These are phyloP conservation scores for Cornus controversa DNA, from an alignment of 148 eudicot species.

Conservation along the genomic window DNA sequence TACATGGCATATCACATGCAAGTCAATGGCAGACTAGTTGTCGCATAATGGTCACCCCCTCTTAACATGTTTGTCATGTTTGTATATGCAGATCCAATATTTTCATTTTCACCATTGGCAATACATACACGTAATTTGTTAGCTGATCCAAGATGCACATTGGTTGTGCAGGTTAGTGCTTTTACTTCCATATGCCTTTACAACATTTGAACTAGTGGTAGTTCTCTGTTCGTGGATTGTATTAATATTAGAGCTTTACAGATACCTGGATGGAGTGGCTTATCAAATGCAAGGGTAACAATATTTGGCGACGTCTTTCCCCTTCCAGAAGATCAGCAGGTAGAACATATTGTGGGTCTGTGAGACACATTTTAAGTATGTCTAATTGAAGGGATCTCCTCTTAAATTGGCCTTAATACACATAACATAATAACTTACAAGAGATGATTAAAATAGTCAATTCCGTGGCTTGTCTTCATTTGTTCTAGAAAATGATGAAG, in stretches of 20 bases:
- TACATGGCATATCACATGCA: not conserved
- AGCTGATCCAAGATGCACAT: conserved; percentile 91
- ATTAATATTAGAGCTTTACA: conserved; percentile 45
- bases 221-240: conserved; percentile 28
- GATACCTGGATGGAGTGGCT: conserved; percentile 99
- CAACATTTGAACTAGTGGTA: not conserved
- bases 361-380: not conserved
- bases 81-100: conserved; percentile 79
- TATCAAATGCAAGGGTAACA: conserved; percentile 97
- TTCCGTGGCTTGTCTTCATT: not conserved
- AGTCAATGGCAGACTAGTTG: not conserved
- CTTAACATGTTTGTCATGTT: conserved; percentile 8
- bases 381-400: not conserved
- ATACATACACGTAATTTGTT: conserved; percentile 93
- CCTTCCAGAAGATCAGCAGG: conserved; percentile 91
- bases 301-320: conserved; percentile 93
- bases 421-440: too few species aligned
- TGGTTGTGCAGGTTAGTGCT: conserved; percentile 85
- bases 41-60: not conserved
- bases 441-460: not conserved
- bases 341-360: conserved; percentile 12
- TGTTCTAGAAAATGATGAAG: not conserved
- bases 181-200: conserved; percentile 3
- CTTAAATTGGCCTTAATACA: not conserved
- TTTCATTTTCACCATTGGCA: conserved; percentile 97